Evolutionary conservation across 371 early-diverging fungal genomes (phyloP), one percentile per base, ranked within the genome.

Genomic region (Phascolomyces articulosus): DNA sequence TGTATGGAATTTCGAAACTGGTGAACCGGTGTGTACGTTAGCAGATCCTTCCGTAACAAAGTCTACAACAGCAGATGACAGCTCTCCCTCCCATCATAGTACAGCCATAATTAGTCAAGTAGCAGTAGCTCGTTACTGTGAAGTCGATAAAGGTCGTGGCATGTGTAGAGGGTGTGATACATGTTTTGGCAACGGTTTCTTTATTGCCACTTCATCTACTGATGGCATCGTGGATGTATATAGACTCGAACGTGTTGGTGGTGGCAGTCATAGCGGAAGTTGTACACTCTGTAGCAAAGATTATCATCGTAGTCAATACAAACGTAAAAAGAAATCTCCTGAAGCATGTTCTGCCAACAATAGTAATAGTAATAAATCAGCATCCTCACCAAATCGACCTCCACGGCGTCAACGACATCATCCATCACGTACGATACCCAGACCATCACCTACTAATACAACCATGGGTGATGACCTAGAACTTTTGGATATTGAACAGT

Each of bases 1-100:
- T 28, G 88, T 93, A 21, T 95, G 94, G 94, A 83, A 90, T 67
- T 69, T 88, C 3, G 87, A 92, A 56, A 87, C 90, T 0, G 88
- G 91, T 16, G 82, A 85, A 64, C 77, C 57, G 4, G 55, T 80
- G 2, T 70, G 70, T 21, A 71, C 70, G 1, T 55, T 60, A 23
- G 31, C 54, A 1, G 26, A 26, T 8, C 18, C 24, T 4, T 10
- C 47, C 10, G 20, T 3, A 13, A 20, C 40, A 38, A 4, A 48
- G 0, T 7, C 16, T 20, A n/a, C 44, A 44, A 16, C 15, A 8
- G 44, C 8, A 8, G 16, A 18, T 15, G 44, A 8, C 44, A 44
- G 44, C n/a, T 18, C 10, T n/a, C n/a, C n/a, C n/a, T n/a, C n/a
- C n/a, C n/a, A n/a, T n/a, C n/a, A n/a, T n/a, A n/a, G n/a, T n/a